Percentiles rank a stretch among this genome's conserved stretches.
Conservation (phyloP, 2,329 filamentous ascomycete genomes). For the Diatrype stigma region DNA sequence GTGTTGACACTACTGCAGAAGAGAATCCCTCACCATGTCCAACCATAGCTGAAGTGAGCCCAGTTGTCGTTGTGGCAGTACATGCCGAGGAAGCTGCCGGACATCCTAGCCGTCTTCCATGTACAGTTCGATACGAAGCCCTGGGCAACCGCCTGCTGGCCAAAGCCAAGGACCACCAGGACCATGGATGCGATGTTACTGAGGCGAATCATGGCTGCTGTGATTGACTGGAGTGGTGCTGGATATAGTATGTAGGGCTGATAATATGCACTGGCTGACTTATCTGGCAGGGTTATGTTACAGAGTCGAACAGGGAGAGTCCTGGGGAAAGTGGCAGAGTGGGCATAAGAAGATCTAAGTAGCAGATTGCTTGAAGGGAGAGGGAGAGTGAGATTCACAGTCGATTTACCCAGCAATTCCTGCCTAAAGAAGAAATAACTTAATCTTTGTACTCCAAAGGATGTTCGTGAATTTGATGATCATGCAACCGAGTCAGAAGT, state of each 20-base stretch:
- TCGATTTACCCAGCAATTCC: no score
- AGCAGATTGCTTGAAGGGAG: no score
- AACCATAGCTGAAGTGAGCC: constrained; percentile 33
- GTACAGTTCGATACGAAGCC: constrained; percentile 32
- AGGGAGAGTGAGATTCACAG: no score
- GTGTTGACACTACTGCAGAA: background rate
- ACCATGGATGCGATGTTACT: constrained; percentile 6
- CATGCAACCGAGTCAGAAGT: no score
- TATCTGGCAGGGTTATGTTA: background rate
- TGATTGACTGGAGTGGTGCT: background rate
- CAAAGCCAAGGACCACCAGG: constrained; percentile 19
- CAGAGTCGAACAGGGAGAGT: no score
- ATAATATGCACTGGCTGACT: background rate
- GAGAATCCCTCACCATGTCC: constrained; percentile 30
- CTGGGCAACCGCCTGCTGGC: constrained; percentile 23
- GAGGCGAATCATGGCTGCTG: constrained; percentile 1
- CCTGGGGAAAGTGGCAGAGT: no score
- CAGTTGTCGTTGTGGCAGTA: constrained; percentile 36
- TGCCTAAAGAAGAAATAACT: no score
- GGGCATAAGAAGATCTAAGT: no score
- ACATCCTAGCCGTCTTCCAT: constrained; percentile 30
- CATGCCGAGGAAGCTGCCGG: constrained; percentile 30
- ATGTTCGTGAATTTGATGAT: no score
- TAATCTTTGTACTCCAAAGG: no score
- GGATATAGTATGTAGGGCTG: background rate